These are phyloP conservation scores for Escallonia rubra DNA, from an alignment of 129 eudicot genomes.

Conservation along the genomic window DNA sequence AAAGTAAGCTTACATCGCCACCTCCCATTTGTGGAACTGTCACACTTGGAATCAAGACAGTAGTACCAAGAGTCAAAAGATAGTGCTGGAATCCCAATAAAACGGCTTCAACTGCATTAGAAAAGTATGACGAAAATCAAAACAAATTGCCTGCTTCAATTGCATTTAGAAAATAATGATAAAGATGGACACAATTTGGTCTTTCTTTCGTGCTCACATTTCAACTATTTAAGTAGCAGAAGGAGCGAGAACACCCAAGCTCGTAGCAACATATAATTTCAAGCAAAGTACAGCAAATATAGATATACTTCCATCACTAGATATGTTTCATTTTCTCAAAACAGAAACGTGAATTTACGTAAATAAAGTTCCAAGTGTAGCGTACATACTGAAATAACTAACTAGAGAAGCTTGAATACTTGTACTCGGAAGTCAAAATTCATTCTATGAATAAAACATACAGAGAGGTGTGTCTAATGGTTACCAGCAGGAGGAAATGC, in stretches of 20 bases:
- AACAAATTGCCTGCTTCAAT: not conserved
- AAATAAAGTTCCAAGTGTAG: too few species aligned
- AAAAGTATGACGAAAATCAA: not conserved
- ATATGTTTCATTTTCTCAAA: too few species aligned
- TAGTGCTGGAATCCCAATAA: slow-evolving; percentile 74
- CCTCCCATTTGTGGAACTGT: slow-evolving; percentile 87
- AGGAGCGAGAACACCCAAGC: not conserved
- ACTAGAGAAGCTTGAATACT: too few species aligned
- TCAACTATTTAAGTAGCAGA: not conserved
- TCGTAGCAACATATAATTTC: not conserved
- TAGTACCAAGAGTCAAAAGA: slow-evolving; percentile 56
- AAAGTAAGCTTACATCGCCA: slow-evolving; percentile 43
- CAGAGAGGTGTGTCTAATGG: too few species aligned
- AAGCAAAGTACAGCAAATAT: too few species aligned
- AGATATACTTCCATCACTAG: not conserved
- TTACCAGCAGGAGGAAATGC: too few species aligned
- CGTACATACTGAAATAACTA: too few species aligned
- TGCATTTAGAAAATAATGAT: not conserved
- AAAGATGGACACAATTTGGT: not conserved
- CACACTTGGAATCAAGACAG: slow-evolving; percentile 56
- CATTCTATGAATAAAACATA: too few species aligned
- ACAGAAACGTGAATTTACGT: too few species aligned
- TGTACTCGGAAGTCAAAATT: too few species aligned
- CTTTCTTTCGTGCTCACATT: not conserved
- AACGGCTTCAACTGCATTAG: slow-evolving; percentile 61